Conservation (phyloP, 2,329 filamentous ascomycete genomes). For the Mycogone perniciosa region DNA sequence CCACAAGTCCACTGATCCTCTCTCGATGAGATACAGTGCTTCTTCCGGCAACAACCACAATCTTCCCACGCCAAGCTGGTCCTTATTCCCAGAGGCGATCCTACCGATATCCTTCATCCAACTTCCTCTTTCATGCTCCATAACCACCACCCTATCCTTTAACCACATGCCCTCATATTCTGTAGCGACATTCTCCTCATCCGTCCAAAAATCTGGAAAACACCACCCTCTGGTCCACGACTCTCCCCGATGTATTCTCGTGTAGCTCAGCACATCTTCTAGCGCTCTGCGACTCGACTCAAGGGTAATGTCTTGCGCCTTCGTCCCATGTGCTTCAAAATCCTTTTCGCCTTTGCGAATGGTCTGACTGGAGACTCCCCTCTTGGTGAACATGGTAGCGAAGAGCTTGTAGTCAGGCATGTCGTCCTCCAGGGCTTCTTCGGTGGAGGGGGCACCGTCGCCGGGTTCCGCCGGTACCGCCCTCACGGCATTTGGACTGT, state of each 20-base stretch:
- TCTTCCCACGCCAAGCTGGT: slow-evolving; percentile 50
- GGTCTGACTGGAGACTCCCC: slow-evolving; percentile 50
- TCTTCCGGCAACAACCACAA: slow-evolving; percentile 90
- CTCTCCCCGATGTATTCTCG: slow-evolving; percentile 65
- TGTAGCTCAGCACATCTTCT: slow-evolving; percentile 77
- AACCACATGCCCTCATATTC: slow-evolving; percentile 23
- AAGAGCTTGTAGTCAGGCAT: slow-evolving; percentile 81
- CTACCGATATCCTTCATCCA: slow-evolving; percentile 72
- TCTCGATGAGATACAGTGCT: slow-evolving; percentile 79
- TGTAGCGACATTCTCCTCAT: slow-evolving; percentile 17
- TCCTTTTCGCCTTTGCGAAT: slow-evolving; percentile 95
- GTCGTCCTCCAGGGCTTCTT: slow-evolving; percentile 67
- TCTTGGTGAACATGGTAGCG: slow-evolving; percentile 45
- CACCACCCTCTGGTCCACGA: slow-evolving; percentile 65
- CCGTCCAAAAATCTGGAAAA: slow-evolving; percentile 55
- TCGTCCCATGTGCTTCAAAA: slow-evolving; percentile 88
- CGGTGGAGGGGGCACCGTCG: slow-evolving; percentile 28
- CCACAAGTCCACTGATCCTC: slow-evolving; percentile 80
- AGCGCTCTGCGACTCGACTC: slow-evolving; percentile 79
- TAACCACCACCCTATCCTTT: slow-evolving; percentile 52
- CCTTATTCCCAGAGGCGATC: slow-evolving; percentile 49
- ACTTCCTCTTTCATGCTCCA: slow-evolving; percentile 67
- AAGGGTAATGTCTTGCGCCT: slow-evolving; percentile 69
- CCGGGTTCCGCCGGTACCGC: slow-evolving; percentile 16
- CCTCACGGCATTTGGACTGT: slow-evolving; percentile 26